phyloP scores from a whole-genome alignment of 371 early-diverging fungal genomes.

The Cokeromyces recurvatus region DNA sequence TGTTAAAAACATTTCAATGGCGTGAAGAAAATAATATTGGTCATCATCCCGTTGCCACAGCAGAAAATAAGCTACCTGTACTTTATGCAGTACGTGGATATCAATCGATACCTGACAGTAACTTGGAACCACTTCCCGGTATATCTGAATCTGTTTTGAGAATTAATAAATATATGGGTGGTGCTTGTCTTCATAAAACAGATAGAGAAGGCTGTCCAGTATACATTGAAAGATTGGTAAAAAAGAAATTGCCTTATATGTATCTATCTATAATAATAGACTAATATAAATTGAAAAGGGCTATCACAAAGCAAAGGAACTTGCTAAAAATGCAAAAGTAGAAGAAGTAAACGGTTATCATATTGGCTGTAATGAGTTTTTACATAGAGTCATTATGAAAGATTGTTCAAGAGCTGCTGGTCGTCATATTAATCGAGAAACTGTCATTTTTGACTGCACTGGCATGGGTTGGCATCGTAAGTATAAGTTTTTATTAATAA shows the following conservation, averaged over 20 bases:
- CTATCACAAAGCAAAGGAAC: slow-evolving; percentile 66
- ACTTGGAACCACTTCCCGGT: slow-evolving; percentile 57
- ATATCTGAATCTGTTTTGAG: slow-evolving; percentile 66
- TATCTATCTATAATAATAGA: too few species aligned
- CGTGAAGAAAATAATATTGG: slow-evolving; percentile 65
- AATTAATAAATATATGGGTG: slow-evolving; percentile 71
- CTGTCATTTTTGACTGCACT: slow-evolving; percentile 80
- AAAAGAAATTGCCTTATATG: too few species aligned
- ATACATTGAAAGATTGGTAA: slow-evolving; percentile 67
- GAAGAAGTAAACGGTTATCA: slow-evolving; percentile 71
- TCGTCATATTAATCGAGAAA: slow-evolving; percentile 66
- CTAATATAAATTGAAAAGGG: slow-evolving; percentile 33
- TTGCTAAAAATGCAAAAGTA: slow-evolving; percentile 60
- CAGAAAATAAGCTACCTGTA: slow-evolving; percentile 59
- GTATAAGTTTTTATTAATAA: too few species aligned
- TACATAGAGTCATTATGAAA: slow-evolving; percentile 64
- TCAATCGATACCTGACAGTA: slow-evolving; percentile 59
- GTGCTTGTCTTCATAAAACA: slow-evolving; percentile 76
- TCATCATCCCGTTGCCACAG: slow-evolving; percentile 59
- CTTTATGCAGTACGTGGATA: slow-evolving; percentile 76
- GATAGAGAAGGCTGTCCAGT: slow-evolving; percentile 79
- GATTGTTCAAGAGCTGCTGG: slow-evolving; percentile 68
- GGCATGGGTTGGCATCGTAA: slow-evolving; percentile 73
- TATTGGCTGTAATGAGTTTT: slow-evolving; percentile 74
- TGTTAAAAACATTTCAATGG: slow-evolving; percentile 67